A percentile compares a stretch with the other conserved stretches of the same genome.
Conservation (phyloP, 495 filamentous ascomycete species). For the Talaromyces nanjingensis region DNA sequence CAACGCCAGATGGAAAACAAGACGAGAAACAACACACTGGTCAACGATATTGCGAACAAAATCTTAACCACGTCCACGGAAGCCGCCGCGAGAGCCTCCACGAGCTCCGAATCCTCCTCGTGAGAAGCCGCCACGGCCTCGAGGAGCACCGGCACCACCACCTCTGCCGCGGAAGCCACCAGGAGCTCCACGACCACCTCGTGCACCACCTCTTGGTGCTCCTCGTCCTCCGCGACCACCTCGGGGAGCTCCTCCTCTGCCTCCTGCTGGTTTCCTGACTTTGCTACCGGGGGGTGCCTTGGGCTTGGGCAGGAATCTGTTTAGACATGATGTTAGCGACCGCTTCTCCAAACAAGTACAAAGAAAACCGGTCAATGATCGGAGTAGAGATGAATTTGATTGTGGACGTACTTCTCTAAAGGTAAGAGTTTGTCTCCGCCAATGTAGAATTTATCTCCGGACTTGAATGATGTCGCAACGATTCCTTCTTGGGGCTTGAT, state of each 20-base stretch:
- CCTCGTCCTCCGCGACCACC: conserved; percentile 38
- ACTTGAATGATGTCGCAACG: conserved; percentile 86
- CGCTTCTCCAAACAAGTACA: conserved; percentile 5
- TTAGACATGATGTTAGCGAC: conserved; percentile 13
- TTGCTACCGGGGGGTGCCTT: conserved; percentile 75
- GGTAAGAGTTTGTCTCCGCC: conserved; percentile 90
- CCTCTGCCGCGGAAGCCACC: conserved; percentile 38
- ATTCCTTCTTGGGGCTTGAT: conserved; percentile 95
- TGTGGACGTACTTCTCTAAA: conserved; percentile 60
- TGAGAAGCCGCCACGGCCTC: conserved; percentile 34
- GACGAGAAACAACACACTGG: conserved; percentile 11
- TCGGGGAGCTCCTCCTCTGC: conserved; percentile 34
- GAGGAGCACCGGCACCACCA: conserved; percentile 17
- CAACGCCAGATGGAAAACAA: conserved; percentile 43
- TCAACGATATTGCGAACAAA: conserved; percentile 8
- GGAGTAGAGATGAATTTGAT: background rate
- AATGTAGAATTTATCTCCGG: conserved; percentile 96
- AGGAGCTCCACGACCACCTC: conserved; percentile 31
- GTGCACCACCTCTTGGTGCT: conserved; percentile 28
- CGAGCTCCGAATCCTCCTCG: conserved; percentile 20
- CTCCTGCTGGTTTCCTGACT: conserved; percentile 53
- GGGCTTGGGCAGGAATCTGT: conserved; percentile 85
- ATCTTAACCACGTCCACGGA: conserved; percentile 31
- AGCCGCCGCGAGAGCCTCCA: conserved; percentile 24
- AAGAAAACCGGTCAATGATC: background rate